phyloP scores from a whole-genome alignment of 2,329 filamentous ascomycete genomes.

The Sporothrix sp. region DNA sequence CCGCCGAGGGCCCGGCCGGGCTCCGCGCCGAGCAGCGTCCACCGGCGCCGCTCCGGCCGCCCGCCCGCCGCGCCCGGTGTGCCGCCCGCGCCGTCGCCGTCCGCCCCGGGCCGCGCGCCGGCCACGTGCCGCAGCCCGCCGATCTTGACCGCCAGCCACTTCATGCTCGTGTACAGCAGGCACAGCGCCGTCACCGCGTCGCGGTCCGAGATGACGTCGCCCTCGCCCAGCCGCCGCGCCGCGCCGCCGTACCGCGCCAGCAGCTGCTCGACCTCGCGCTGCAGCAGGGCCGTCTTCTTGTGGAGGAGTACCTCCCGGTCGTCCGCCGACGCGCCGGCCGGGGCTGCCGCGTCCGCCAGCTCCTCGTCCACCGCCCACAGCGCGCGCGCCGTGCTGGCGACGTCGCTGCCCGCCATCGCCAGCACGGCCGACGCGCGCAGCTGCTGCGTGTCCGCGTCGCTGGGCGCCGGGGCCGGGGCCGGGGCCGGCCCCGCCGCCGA shows the following conservation, averaged over 20 bases:
- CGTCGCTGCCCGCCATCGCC: constrained; percentile 55
- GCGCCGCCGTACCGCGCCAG: constrained; percentile 41
- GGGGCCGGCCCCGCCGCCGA: not conserved
- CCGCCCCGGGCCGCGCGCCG: constrained; percentile 55
- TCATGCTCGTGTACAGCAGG: constrained; percentile 92
- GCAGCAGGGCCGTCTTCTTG: constrained; percentile 45
- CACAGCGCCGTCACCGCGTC: constrained; percentile 80
- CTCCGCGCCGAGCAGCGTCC: constrained; percentile 65
- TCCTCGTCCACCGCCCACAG: constrained; percentile 43
- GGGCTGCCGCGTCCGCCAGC: constrained; percentile 46
- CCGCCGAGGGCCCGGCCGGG: constrained; percentile 48
- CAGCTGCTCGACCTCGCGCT: constrained; percentile 51
- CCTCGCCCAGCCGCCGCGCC: constrained; percentile 50
- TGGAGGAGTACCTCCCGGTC: constrained; percentile 53
- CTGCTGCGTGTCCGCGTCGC: constrained; percentile 10
- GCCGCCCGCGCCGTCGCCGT: not conserved
- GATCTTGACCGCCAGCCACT: constrained; percentile 85
- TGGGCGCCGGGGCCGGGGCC: constrained; percentile 24
- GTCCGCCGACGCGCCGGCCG: constrained; percentile 58
- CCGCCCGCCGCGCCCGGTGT: constrained; percentile 17
- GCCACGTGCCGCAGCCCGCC: constrained; percentile 75
- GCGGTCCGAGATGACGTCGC: constrained; percentile 81
- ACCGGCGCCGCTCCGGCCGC: constrained; percentile 56
- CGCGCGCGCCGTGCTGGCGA: constrained; percentile 60
- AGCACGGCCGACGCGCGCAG: constrained; percentile 65